phyloP scores from a whole-genome alignment of 495 filamentous ascomycete species.

The Friedmanniomyces endolithicus region DNA sequence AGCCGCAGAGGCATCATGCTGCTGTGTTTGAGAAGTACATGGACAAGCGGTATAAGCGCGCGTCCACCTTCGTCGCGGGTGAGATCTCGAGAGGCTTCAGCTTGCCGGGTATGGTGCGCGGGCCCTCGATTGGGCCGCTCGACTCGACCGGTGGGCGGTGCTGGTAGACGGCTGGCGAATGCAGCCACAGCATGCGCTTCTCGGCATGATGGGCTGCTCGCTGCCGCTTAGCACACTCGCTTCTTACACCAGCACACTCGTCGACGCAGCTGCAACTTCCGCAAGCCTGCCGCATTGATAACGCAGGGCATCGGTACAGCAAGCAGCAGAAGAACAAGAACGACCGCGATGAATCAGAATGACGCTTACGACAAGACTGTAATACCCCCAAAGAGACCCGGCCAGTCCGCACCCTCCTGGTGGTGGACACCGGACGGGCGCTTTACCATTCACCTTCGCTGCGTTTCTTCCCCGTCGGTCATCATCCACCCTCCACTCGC shows the following conservation, averaged over 20 bases:
- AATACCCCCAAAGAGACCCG: background rate
- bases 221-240: background rate
- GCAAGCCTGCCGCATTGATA: background rate
- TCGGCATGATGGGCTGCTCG: too few relatives aligned
- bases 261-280: background rate
- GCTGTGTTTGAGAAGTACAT: conserved; percentile 88
- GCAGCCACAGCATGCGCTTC: background rate
- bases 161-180: background rate
- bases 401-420: background rate
- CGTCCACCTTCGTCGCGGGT: conserved; percentile 62
- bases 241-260: background rate
- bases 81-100: conserved; percentile 49
- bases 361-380: conserved; percentile 7
- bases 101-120: conserved; percentile 21
- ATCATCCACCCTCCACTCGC: background rate
- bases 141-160: conserved; percentile 2
- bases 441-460: background rate
- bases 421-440: background rate
- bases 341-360: conserved; percentile 12
- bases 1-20: conserved; percentile 64
- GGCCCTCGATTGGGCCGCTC: background rate
- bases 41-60: conserved; percentile 67
- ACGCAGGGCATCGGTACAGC: too few relatives aligned
- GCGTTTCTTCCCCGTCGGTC: background rate
- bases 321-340: too few relatives aligned